phyloP scores from a whole-genome alignment of 1,139 yeast species.

The Geotrichum armillariae region DNA sequence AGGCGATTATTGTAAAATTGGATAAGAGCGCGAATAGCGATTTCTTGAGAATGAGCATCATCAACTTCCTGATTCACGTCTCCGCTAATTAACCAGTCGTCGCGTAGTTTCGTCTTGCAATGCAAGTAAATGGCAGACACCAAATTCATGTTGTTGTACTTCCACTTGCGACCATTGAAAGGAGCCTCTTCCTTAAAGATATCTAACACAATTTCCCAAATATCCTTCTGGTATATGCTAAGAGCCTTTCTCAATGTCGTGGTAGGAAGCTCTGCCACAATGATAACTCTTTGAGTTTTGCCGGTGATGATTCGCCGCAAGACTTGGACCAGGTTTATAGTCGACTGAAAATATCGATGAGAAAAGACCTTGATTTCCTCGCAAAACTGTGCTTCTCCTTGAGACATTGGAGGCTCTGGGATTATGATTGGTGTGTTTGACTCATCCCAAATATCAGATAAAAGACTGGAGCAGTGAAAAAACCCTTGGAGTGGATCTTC shows the following conservation, averaged over 20 bases:
- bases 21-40: conserved; percentile 74
- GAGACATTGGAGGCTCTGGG: conserved; percentile 10
- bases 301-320: conserved; percentile 39
- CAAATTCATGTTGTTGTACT: conserved; percentile 87
- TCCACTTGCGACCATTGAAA: conserved; percentile 93
- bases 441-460: conserved; percentile 26
- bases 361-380: conserved; percentile 30
- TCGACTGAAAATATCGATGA: conserved; percentile 35
- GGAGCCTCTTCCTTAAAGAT: conserved; percentile 79
- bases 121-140: conserved; percentile 84
- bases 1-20: conserved; percentile 71
- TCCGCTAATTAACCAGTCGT: conserved; percentile 86
- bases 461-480: conserved; percentile 45
- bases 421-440: conserved; percentile 18
- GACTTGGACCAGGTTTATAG: conserved; percentile 39
- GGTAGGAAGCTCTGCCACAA: conserved; percentile 45
- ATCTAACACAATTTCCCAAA: conserved; percentile 70
- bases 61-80: conserved; percentile 75
- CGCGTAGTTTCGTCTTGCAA: conserved; percentile 68
- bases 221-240: conserved; percentile 54
- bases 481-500: conserved; percentile 46
- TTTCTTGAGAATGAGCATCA: conserved; percentile 83
- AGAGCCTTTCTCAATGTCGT: conserved; percentile 42
- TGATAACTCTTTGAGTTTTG: conserved; percentile 44
- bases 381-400: conserved; percentile 15